These are phyloP conservation scores for Nicotiana tomentosiformis DNA, from an alignment of 257 asterid genomes.

Conservation along the genomic window DNA sequence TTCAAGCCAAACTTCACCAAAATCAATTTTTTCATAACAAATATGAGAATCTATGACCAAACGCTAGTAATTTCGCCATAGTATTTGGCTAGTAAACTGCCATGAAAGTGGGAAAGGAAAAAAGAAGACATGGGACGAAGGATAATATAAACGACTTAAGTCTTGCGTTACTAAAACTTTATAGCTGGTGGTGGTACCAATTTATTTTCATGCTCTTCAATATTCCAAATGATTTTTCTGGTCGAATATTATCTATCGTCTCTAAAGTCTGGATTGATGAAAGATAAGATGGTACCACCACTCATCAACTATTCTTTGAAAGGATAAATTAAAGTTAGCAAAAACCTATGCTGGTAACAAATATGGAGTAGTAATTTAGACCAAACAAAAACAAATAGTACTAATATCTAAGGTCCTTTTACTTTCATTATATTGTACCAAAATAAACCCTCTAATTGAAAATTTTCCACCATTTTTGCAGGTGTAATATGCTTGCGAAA, in stretches of 20 bases:
- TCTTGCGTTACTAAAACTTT: neutral
- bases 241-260: neutral
- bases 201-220: neutral
- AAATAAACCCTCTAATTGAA: too few species aligned
- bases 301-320: neutral
- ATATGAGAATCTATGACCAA: too few species aligned
- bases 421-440: too few species aligned
- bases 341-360: neutral
- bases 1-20: too few species aligned
- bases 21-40: too few species aligned
- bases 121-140: neutral
- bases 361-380: neutral
- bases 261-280: neutral
- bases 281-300: slow-evolving; percentile 6
- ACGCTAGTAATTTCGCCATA: neutral
- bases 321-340: neutral
- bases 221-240: neutral
- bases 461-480: too few species aligned
- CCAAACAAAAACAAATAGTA: too few species aligned
- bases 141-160: neutral
- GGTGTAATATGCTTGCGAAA: neutral
- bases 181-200: neutral
- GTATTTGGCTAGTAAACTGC: neutral
- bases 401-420: too few species aligned
- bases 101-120: neutral